Evolutionary conservation across 169 alveolate genomes (phyloP).

Genomic region (Cryptosporidium sp.): DNA sequence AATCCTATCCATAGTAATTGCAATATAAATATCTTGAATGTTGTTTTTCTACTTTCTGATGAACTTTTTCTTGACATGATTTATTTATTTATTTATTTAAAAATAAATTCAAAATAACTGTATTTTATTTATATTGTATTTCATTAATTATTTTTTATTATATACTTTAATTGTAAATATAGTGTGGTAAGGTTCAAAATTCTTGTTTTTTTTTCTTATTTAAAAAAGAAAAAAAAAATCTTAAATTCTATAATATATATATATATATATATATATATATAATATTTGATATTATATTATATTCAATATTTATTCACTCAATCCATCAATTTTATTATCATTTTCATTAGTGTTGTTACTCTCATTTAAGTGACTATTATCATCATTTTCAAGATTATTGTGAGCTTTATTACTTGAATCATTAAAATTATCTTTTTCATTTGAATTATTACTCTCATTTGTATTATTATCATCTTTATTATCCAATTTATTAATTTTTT

Average conservation of each 20-base stretch:
- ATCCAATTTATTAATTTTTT: neutral
- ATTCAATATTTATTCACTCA: neutral
- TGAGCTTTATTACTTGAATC: neutral
- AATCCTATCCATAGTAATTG: constrained; percentile 36
- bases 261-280: no score
- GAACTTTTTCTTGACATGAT: neutral
- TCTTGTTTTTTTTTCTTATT: no score
- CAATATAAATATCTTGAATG: constrained; percentile 32
- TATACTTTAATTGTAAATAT: neutral
- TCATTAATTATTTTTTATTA: neutral
- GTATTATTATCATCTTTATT: neutral
- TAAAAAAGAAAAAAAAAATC: no score
- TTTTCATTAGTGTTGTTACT: neutral
- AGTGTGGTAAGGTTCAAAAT: neutral
- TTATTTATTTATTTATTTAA: no score
- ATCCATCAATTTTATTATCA: neutral
- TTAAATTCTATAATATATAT: no score
- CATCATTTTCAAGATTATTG: neutral
- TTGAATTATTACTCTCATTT: neutral
- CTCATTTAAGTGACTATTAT: neutral
- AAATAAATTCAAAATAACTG: neutral
- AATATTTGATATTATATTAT: no score
- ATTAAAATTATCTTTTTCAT: neutral
- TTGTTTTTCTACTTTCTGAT: neutral
- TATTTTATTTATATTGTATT: neutral